Percentiles rank a stretch among this genome's conserved stretches.
These are phyloP conservation scores for Pestalotiopsis sp. DNA, from an alignment of 2,329 filamentous ascomycete genomes.

Conservation along the genomic window DNA sequence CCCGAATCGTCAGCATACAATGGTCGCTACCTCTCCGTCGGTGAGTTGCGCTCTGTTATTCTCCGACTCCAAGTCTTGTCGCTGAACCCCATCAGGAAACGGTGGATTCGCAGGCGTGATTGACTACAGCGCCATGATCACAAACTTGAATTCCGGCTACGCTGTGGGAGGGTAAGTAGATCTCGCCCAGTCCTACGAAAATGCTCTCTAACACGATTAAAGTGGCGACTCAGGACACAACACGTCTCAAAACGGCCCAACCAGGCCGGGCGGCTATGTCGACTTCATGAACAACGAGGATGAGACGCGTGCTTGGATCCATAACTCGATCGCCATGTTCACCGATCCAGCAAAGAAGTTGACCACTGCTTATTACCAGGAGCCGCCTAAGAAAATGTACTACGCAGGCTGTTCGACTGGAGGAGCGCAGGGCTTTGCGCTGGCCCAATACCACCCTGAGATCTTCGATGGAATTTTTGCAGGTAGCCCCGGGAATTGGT, in stretches of 20 bases:
- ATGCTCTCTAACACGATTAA: not conserved
- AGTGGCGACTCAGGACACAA: slow-evolving; percentile 23
- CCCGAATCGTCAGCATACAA: slow-evolving; percentile 19
- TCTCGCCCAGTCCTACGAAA: not conserved
- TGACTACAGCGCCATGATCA: slow-evolving; percentile 17
- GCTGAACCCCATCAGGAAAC: slow-evolving; percentile 17
- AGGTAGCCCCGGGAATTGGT: slow-evolving; percentile 38
- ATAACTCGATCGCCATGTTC: slow-evolving; percentile 35
- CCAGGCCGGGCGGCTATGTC: slow-evolving; percentile 18
- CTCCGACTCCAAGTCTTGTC: too few relatives aligned
- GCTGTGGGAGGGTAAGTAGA: slow-evolving; percentile 19
- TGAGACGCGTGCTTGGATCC: slow-evolving; percentile 33
- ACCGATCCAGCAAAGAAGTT: slow-evolving; percentile 30
- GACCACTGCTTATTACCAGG: slow-evolving; percentile 31
- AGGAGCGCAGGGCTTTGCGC: slow-evolving; percentile 40
- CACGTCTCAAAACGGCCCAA: slow-evolving; percentile 17
- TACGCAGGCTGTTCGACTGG: slow-evolving; percentile 42
- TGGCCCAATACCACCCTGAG: slow-evolving; percentile 38
- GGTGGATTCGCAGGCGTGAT: slow-evolving; percentile 25
- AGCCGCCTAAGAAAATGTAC: slow-evolving; percentile 32
- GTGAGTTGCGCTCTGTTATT: slow-evolving; percentile 15
- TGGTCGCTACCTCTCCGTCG: slow-evolving; percentile 23
- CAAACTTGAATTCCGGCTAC: slow-evolving; percentile 22
- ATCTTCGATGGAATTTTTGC: slow-evolving; percentile 43
- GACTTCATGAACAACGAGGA: slow-evolving; percentile 20